Percentiles rank a stretch among this genome's conserved stretches.
phyloP scores from a whole-genome alignment of 176 grass and related monocot genomes.

The Cenchrus americanus region DNA sequence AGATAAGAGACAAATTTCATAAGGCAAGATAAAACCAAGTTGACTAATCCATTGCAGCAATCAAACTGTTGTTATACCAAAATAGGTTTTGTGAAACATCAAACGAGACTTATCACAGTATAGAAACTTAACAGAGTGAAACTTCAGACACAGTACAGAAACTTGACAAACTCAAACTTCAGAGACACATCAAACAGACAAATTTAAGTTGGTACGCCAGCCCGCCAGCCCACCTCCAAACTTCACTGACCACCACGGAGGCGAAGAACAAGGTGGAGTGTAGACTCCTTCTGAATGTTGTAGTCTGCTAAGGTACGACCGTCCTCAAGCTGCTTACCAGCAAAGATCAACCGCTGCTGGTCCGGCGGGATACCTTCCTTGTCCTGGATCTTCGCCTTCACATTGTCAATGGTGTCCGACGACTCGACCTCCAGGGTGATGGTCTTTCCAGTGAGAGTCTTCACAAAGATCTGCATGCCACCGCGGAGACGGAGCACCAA shows the following conservation, averaged over 20 bases:
- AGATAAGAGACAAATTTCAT: too few species aligned
- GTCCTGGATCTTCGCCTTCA: conserved; percentile 69
- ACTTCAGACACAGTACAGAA: too few species aligned
- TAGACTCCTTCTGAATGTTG: conserved; percentile 71
- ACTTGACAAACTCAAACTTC: too few species aligned
- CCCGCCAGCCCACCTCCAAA: too few species aligned
- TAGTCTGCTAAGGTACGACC: conserved; percentile 66
- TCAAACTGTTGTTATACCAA: too few species aligned
- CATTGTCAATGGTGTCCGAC: conserved; percentile 67
- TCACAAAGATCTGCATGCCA: conserved; percentile 72
- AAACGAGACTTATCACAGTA: too few species aligned
- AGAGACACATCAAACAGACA: too few species aligned
- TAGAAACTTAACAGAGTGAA: too few species aligned
- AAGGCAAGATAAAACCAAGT: too few species aligned
- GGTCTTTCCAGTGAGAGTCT: conserved; percentile 81
- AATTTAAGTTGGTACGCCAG: neutral
- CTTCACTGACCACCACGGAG: conserved; percentile 27
- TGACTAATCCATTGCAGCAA: too few species aligned
- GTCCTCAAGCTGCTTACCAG: conserved; percentile 70
- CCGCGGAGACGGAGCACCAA: conserved; percentile 5
- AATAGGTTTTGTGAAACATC: too few species aligned
- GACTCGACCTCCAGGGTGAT: conserved; percentile 87
- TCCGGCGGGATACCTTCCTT: conserved; percentile 72
- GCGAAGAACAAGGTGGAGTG: conserved; percentile 53
- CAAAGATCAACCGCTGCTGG: conserved; percentile 72